These are phyloP conservation scores for Aspergillus indologenus DNA, from an alignment of 495 filamentous ascomycete species.

Conservation along the genomic window DNA sequence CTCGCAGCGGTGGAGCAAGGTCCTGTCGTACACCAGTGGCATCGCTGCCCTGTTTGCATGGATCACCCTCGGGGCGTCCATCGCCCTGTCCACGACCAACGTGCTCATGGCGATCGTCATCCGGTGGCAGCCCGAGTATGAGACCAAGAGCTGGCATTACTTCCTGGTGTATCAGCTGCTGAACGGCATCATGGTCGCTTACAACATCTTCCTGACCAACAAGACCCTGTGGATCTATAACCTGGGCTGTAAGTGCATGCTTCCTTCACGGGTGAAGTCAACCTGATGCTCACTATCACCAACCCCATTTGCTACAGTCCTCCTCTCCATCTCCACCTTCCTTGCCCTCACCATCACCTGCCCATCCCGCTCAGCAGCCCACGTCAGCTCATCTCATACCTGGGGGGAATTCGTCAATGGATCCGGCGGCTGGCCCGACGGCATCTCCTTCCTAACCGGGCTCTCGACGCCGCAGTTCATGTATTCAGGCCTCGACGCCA, in stretches of 20 bases:
- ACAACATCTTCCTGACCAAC: slow-evolving; percentile 30
- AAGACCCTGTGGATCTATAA: slow-evolving; percentile 34
- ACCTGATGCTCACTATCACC: too few species aligned
- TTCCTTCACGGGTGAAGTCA: too few species aligned
- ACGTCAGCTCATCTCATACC: slow-evolving; percentile 19
- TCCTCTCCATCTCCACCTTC: slow-evolving; percentile 28
- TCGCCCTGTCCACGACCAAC: slow-evolving; percentile 21
- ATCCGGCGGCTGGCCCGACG: slow-evolving; percentile 32
- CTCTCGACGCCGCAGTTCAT: slow-evolving; percentile 35
- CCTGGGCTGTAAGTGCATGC: slow-evolving; percentile 28
- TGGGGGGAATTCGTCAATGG: slow-evolving; percentile 30
- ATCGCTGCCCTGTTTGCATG: slow-evolving; percentile 28
- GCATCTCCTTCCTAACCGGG: slow-evolving; percentile 34
- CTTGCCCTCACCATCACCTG: slow-evolving; percentile 30
- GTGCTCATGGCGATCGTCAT: slow-evolving; percentile 28
- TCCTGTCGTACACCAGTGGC: slow-evolving; percentile 29
- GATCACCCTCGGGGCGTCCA: slow-evolving; percentile 26
- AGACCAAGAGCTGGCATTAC: slow-evolving; percentile 28
- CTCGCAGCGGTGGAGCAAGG: slow-evolving; percentile 20
- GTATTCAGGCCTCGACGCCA: slow-evolving; percentile 35
- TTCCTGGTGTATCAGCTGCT: slow-evolving; percentile 44
- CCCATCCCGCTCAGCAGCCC: slow-evolving; percentile 22
- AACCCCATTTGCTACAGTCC: too few species aligned
- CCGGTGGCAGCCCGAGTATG: slow-evolving; percentile 26
- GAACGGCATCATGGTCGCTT: slow-evolving; percentile 24